phyloP scores from a whole-genome alignment of 257 asterid species.

The Penstemon davidsonii region DNA sequence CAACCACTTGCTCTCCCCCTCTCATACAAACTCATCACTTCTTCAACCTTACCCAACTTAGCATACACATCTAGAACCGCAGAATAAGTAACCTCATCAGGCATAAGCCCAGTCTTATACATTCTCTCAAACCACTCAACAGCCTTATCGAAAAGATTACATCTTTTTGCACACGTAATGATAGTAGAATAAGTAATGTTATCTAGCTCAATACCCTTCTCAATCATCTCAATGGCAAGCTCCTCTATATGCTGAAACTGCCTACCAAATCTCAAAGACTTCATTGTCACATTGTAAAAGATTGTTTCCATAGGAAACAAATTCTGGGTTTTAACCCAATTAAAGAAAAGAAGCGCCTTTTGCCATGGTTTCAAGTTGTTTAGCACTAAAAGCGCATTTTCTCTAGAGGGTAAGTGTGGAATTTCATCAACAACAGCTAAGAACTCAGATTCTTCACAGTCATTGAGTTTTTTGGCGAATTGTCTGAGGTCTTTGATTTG shows the following conservation, averaged over 20 bases:
- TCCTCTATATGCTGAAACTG: constrained; percentile 74
- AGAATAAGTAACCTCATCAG: constrained; percentile 96
- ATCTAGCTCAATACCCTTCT: constrained; percentile 65
- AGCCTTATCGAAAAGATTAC: constrained; percentile 79
- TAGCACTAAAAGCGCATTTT: constrained; percentile 72
- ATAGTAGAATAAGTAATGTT: constrained; percentile 93
- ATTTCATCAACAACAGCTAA: constrained; percentile 49
- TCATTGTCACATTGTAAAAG: constrained; percentile 87
- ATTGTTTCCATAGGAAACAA: constrained; percentile 78
- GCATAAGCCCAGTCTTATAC: constrained; percentile 92
- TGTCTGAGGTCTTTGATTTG: constrained; percentile 62
- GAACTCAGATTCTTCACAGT: constrained; percentile 62
- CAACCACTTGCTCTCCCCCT: constrained; percentile 93
- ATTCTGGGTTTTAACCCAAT: constrained; percentile 68
- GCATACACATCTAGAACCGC: constrained; percentile 91
- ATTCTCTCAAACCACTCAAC: constrained; percentile 98
- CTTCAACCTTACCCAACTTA: constrained; percentile 75
- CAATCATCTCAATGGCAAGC: constrained; percentile 82
- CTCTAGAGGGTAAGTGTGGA: constrained; percentile 63
- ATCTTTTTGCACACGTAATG: constrained; percentile 84
- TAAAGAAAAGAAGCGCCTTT: constrained; percentile 63
- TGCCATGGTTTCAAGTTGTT: constrained; percentile 68
- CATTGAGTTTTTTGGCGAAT: constrained; percentile 67
- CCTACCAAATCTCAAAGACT: constrained; percentile 79
- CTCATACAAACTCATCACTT: constrained; percentile 84